Evolutionary conservation across 2,329 filamentous ascomycete species (phyloP), one percentile per base, ranked within the genome.

Genomic region (Stagonosporopsis chrysanthemi): DNA sequence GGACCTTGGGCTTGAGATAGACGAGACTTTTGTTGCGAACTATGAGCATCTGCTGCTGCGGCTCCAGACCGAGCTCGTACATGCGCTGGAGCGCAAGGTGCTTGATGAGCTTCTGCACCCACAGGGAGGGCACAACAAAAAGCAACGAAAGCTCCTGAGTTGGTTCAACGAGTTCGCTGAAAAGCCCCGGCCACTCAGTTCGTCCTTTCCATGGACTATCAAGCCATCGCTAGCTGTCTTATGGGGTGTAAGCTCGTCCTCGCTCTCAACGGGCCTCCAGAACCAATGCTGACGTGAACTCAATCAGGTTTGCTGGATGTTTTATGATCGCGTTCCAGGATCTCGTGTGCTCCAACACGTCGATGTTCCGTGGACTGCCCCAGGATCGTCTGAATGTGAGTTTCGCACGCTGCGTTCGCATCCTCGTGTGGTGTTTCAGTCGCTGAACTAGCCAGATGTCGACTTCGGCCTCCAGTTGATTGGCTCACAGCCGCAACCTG

Each of bases 111-210:
- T 73, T 39, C 61, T 71, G n/a, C 64, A 63, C 33, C 49, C 49
- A 22, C 31, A 15, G 9, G 67, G 66, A 14, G 64, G 61, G 26
- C 65, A 71, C 41, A 63, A 73, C 69, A 75, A 75, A 61, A 70
- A 61, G 53, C 72, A 75, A 54, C 69, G 67, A 46, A 67, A 68
- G 52, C 62, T 74, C 7, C 61, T 76, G 44, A 62, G 49, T 31
- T 78, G 76, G 75, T 79, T 80, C 56, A 67, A 73, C 5, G 78
- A 80, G 61, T 80, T 75, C 61, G 72, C 74, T 2, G 69, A 75
- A 61, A 73, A 76, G 61, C 72, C 70, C 38, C 70, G 71, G 26
- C 77, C 75, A 14, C 65, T 78, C 22, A 77, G 73, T 56, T 77
- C 77, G 17, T 66, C 60, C 12, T 58, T 78, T 66, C 78, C 77